Conservation (phyloP, 371 early-diverging fungal genomes). For the Mucor lusitanicus region DNA sequence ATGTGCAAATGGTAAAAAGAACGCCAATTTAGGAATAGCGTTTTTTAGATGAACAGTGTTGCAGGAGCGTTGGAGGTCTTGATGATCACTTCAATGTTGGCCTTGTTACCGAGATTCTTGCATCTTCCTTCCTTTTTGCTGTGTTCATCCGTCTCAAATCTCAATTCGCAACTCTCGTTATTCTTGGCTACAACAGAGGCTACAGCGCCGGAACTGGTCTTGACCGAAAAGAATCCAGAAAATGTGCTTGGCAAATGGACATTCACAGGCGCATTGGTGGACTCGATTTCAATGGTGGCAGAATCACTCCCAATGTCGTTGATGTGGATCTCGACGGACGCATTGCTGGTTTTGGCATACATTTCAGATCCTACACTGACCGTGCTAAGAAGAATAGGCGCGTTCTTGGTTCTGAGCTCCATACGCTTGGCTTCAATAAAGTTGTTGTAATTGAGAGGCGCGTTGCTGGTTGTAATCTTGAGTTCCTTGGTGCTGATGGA, state of each 20-base stretch:
- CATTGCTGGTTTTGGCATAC: constrained; percentile 9
- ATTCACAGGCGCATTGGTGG: constrained; percentile 13
- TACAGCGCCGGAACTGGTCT: neutral
- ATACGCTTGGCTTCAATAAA: constrained; percentile 10
- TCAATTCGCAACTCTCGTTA: neutral
- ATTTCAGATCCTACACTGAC: neutral
- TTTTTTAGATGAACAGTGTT: constrained; percentile 14
- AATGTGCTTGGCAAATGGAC: constrained; percentile 12
- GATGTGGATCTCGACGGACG: constrained; percentile 15
- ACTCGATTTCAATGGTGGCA: constrained; percentile 3
- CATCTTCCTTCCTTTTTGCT: constrained; percentile 12
- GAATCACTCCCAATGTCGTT: neutral
- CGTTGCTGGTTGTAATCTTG: neutral
- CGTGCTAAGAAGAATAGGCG: constrained; percentile 8
- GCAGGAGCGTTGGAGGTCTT: constrained; percentile 18
- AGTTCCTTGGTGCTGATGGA: constrained; percentile 7
- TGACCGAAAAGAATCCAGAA: constrained; percentile 8
- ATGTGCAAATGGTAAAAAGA: too few relatives aligned
- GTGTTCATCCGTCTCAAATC: neutral
- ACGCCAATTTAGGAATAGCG: neutral
- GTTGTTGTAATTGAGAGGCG: neutral
- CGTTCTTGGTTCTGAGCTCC: constrained; percentile 16
- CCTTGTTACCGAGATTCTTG: constrained; percentile 9
- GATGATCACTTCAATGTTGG: constrained; percentile 7
- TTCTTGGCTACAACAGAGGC: neutral